These are phyloP conservation scores for Alternaria metachromatica DNA, from an alignment of 2,329 filamentous ascomycete species.

Conservation along the genomic window DNA sequence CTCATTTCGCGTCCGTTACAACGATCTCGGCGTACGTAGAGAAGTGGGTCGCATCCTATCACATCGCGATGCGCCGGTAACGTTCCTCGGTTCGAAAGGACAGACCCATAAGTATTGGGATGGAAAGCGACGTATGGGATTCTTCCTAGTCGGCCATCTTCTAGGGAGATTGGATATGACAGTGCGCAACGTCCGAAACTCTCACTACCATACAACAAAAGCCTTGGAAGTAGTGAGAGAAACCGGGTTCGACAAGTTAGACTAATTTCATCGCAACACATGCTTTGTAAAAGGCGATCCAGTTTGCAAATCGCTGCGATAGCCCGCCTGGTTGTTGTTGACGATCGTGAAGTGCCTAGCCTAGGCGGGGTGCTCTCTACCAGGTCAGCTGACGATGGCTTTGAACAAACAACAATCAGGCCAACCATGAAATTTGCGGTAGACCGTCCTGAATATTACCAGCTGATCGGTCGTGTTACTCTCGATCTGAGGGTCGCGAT, in stretches of 20 bases:
- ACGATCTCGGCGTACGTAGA: background rate
- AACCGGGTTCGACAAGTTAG: background rate
- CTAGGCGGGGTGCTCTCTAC: background rate
- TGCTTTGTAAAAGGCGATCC: background rate
- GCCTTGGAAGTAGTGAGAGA: background rate
- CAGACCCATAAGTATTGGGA: background rate
- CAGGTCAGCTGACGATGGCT: background rate
- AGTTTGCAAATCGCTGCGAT: background rate
- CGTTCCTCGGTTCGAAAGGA: background rate
- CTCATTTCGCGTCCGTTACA: background rate
- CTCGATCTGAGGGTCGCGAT: background rate
- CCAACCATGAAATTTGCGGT: background rate
- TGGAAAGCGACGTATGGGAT: background rate
- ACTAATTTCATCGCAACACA: accelerated
- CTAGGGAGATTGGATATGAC: background rate
- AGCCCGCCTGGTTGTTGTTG: background rate
- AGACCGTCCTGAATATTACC: background rate
- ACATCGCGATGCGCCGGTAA: background rate
- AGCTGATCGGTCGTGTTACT: background rate
- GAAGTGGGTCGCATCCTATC: background rate
- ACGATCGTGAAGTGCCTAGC: background rate
- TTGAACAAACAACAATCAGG: background rate
- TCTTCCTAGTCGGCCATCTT: background rate
- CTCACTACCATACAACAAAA: background rate
- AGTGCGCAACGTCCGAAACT: background rate